These are phyloP conservation scores for Lentinula detonsa DNA, from an alignment of 768 basidiomycete species.

Conservation along the genomic window DNA sequence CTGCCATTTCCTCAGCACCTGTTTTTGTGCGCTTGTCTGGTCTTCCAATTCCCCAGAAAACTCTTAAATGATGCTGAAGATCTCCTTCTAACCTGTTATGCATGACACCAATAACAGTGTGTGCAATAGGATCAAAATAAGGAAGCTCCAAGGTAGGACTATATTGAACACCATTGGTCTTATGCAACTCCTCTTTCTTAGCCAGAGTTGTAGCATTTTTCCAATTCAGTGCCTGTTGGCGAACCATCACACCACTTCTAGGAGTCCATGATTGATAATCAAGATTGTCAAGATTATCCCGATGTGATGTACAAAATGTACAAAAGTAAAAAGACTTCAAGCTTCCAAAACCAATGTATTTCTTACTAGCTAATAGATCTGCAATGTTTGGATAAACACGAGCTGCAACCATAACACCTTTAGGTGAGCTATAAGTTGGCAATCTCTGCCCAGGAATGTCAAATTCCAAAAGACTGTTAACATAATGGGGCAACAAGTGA, in stretches of 20 bases:
- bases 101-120: slow-evolving; percentile 13
- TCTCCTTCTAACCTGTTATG: slow-evolving; percentile 15
- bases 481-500: slow-evolving; percentile 13
- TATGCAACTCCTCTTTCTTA: slow-evolving; percentile 5
- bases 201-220: slow-evolving; percentile 12
- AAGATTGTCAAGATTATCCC: slow-evolving; percentile 14
- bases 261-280: slow-evolving; percentile 2
- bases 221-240: slow-evolving; percentile 13
- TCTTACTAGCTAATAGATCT: slow-evolving; percentile 17
- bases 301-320: slow-evolving; percentile 15
- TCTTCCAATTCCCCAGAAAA: slow-evolving; percentile 13
- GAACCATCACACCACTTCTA: slow-evolving; percentile 14
- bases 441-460: slow-evolving; percentile 9
- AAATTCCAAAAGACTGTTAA: slow-evolving; percentile 11
- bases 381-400: slow-evolving; percentile 17
- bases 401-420: slow-evolving; percentile 10
- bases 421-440: slow-evolving; percentile 8
- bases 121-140: slow-evolving; percentile 13
- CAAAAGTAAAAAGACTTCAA: slow-evolving; percentile 13
- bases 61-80: slow-evolving; percentile 9
- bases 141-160: slow-evolving; percentile 15
- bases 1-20: too few relatives aligned
- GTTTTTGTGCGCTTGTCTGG: too few relatives aligned
- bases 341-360: slow-evolving; percentile 16
- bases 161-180: slow-evolving; percentile 20